These are phyloP conservation scores for Brassica rapa DNA, from an alignment of 345 rosid species.

Conservation along the genomic window DNA sequence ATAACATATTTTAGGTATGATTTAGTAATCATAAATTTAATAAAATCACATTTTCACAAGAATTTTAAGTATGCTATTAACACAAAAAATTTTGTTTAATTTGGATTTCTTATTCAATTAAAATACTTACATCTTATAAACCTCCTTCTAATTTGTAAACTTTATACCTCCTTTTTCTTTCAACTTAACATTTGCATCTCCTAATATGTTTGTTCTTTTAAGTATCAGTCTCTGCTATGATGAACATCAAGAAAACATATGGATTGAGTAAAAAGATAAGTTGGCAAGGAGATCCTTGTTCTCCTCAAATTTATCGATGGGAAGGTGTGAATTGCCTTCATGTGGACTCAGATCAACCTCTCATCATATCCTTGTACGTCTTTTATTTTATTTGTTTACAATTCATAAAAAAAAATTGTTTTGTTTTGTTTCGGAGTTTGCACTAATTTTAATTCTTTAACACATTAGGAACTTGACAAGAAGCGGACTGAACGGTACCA, in stretches of 20 bases:
- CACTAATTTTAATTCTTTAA: background rate
- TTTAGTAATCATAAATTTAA: background rate
- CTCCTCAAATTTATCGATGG: conserved; percentile 44
- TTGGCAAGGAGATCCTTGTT: conserved; percentile 68
- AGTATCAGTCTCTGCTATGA: conserved; percentile 47
- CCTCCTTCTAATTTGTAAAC: background rate
- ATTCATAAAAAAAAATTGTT: background rate
- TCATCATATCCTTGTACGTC: conserved; percentile 53
- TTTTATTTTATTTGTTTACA: background rate
- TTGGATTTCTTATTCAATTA: background rate
- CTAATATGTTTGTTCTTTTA: background rate
- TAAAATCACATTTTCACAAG: background rate
- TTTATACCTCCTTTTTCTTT: background rate
- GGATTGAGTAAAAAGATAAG: conserved; percentile 34
- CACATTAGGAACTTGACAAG: conserved; percentile 42
- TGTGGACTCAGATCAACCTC: conserved; percentile 28
- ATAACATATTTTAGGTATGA: background rate
- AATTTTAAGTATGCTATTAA: background rate
- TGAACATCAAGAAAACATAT: conserved; percentile 49
- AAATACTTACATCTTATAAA: background rate
- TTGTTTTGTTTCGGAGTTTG: background rate
- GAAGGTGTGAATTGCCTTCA: conserved; percentile 49
- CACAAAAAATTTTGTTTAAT: background rate
- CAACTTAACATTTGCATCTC: background rate
- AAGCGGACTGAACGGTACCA: conserved; percentile 42